Conservation (phyloP, 2,329 filamentous ascomycete genomes). For the Xylariaceae sp. region DNA sequence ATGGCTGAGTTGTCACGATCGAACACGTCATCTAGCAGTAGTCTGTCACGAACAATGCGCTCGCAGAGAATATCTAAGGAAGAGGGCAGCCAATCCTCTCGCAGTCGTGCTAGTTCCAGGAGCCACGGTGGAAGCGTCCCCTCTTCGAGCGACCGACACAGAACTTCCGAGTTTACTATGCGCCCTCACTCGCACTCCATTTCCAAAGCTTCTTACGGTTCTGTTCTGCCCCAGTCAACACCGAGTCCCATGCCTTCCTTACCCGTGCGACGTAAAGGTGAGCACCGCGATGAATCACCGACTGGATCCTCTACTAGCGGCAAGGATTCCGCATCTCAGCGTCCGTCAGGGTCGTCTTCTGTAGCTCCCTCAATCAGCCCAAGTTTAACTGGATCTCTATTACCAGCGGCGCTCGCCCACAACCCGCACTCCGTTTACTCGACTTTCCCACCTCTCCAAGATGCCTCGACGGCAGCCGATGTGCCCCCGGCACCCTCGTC, state of each 20-base stretch:
- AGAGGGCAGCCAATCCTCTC: slow-evolving; percentile 37
- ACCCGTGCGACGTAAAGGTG: slow-evolving; percentile 28
- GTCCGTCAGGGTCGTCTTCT: slow-evolving; percentile 46
- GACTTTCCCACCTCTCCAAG: slow-evolving; percentile 52
- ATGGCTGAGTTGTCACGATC: slow-evolving; percentile 33
- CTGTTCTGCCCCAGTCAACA: slow-evolving; percentile 28
- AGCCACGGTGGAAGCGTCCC: slow-evolving; percentile 36
- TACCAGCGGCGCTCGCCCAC: slow-evolving; percentile 23
- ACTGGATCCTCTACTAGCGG: slow-evolving; percentile 30
- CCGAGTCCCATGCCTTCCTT: slow-evolving; percentile 28
- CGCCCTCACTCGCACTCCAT: slow-evolving; percentile 52
- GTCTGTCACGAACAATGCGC: slow-evolving; percentile 41
- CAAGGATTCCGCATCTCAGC: slow-evolving; percentile 32
- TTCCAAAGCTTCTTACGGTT: slow-evolving; percentile 31
- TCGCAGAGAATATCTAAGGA: slow-evolving; percentile 50
- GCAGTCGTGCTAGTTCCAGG: slow-evolving; percentile 57
- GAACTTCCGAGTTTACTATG: slow-evolving; percentile 48
- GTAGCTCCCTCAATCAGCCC: slow-evolving; percentile 33
- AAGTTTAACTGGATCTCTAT: slow-evolving; percentile 20
- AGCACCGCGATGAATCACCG: slow-evolving; percentile 24
- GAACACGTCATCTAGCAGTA: slow-evolving; percentile 31
- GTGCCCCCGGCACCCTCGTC: slow-evolving; percentile 59
- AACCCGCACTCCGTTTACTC: slow-evolving; percentile 38
- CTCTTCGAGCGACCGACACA: slow-evolving; percentile 37
- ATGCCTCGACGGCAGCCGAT: slow-evolving; percentile 52